Evolutionary conservation across 768 basidiomycete species (phyloP).

Genomic region (Panaeolus cyanescens): DNA sequence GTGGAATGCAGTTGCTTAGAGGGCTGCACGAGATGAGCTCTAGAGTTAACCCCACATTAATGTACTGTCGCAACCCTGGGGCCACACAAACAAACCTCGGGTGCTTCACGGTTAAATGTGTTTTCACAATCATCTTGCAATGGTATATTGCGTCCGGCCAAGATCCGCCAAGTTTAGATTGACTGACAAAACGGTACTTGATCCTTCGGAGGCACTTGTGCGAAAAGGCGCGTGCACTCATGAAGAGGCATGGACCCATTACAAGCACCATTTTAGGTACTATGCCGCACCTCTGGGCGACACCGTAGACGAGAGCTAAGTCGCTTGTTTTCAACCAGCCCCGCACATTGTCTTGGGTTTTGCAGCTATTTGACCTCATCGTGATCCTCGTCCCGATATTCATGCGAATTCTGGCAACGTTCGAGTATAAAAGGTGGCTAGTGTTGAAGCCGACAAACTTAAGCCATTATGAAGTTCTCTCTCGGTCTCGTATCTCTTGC

Average conservation of each 20-base stretch:
- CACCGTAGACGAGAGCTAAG: background rate
- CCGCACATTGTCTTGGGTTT: background rate
- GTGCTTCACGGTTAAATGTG: slow-evolving; percentile 14
- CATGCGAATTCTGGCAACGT: background rate
- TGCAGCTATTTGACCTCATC: background rate
- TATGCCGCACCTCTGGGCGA: background rate
- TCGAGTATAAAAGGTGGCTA: background rate
- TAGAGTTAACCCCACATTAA: too few species aligned
- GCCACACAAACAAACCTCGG: slow-evolving; percentile 16
- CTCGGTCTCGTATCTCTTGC: slow-evolving; percentile 25
- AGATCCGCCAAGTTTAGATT: background rate
- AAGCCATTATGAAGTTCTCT: slow-evolving; percentile 25
- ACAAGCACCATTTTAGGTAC: background rate
- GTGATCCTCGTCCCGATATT: background rate
- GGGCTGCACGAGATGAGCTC: too few species aligned
- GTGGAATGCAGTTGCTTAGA: too few species aligned
- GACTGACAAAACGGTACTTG: background rate
- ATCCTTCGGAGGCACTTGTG: background rate
- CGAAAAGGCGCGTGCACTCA: background rate
- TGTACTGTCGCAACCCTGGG: too few species aligned
- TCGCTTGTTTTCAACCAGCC: background rate
- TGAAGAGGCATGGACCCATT: background rate
- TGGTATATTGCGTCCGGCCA: background rate
- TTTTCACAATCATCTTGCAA: background rate
- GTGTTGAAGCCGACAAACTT: background rate